Evolutionary conservation across 2,329 filamentous ascomycete species (phyloP).

Genomic region (Calonectria montana): DNA sequence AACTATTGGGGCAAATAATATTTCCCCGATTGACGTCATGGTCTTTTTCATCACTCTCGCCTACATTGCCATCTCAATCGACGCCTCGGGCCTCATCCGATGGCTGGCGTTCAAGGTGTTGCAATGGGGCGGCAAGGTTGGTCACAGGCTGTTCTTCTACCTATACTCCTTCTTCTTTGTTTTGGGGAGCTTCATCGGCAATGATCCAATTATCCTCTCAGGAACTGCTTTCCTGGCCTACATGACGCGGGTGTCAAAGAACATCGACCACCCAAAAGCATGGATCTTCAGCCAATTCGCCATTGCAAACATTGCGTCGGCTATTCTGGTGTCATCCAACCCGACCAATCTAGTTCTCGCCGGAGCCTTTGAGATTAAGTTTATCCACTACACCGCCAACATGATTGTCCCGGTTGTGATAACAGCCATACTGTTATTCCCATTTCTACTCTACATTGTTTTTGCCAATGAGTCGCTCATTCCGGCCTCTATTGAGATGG

Average conservation of each 20-base stretch:
- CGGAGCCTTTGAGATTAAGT: constrained; percentile 77
- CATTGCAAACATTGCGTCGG: constrained; percentile 78
- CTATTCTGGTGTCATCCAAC: constrained; percentile 82
- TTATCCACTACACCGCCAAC: constrained; percentile 80
- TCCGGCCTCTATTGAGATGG: constrained; percentile 74
- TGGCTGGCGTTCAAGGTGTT: constrained; percentile 78
- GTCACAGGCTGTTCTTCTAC: constrained; percentile 77
- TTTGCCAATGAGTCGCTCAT: constrained; percentile 74
- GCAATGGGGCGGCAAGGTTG: constrained; percentile 73
- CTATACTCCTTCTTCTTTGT: constrained; percentile 79
- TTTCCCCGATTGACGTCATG: constrained; percentile 79
- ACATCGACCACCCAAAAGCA: constrained; percentile 76
- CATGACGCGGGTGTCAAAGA: constrained; percentile 80
- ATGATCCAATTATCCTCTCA: constrained; percentile 80
- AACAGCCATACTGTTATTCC: constrained; percentile 76
- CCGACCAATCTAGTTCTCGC: constrained; percentile 81
- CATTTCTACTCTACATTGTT: constrained; percentile 76
- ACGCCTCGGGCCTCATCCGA: constrained; percentile 78
- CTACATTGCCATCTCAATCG: constrained; percentile 82
- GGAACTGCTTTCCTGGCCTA: constrained; percentile 81
- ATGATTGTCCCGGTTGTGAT: constrained; percentile 78
- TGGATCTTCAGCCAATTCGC: constrained; percentile 82
- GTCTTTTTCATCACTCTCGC: constrained; percentile 78
- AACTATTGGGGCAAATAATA: constrained; percentile 73
- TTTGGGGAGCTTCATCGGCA: constrained; percentile 76